phyloP scores from a whole-genome alignment of 345 rosid species.

The Streptanthus diversifolius region DNA sequence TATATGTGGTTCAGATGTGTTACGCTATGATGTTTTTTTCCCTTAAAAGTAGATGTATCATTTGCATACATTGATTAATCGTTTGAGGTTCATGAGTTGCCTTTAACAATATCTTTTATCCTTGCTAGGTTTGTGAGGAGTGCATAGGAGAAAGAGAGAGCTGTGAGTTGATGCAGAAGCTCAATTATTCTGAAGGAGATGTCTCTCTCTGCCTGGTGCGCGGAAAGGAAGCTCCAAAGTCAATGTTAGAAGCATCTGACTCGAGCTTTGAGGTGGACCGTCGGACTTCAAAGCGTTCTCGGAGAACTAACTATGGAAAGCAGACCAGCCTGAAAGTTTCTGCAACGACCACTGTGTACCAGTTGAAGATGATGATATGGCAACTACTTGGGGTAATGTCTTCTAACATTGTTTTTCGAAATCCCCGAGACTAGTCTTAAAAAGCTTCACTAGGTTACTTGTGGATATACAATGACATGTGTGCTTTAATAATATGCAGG shows the following conservation, averaged over 20 bases:
- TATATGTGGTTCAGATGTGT: not conserved
- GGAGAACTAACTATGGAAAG: conserved; percentile 72
- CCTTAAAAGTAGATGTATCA: not conserved
- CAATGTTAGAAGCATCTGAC: conserved; percentile 77
- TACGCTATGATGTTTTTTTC: not conserved
- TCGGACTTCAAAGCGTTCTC: conserved; percentile 80
- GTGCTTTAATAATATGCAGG: conserved; percentile 44
- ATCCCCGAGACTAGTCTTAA: not conserved
- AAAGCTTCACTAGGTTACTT: conserved; percentile 13
- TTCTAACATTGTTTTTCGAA: not conserved
- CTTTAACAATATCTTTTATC: not conserved
- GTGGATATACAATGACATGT: not conserved
- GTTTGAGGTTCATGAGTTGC: not conserved
- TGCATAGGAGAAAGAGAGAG: conserved; percentile 97
- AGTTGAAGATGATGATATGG: conserved; percentile 99
- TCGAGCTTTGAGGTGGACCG: conserved; percentile 65
- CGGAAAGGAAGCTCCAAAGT: conserved; percentile 92
- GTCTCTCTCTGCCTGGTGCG: conserved; percentile 71
- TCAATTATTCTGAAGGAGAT: conserved; percentile 71
- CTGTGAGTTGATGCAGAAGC: conserved; percentile 82
- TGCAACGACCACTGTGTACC: conserved; percentile 81
- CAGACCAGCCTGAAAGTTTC: conserved; percentile 77
- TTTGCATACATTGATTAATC: conserved; percentile 9
- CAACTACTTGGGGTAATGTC: conserved; percentile 92
- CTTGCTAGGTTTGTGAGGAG: conserved; percentile 67